These are phyloP conservation scores for Euptelea pleiosperma DNA, from an alignment of 164 flowering plant genomes.

Conservation along the genomic window DNA sequence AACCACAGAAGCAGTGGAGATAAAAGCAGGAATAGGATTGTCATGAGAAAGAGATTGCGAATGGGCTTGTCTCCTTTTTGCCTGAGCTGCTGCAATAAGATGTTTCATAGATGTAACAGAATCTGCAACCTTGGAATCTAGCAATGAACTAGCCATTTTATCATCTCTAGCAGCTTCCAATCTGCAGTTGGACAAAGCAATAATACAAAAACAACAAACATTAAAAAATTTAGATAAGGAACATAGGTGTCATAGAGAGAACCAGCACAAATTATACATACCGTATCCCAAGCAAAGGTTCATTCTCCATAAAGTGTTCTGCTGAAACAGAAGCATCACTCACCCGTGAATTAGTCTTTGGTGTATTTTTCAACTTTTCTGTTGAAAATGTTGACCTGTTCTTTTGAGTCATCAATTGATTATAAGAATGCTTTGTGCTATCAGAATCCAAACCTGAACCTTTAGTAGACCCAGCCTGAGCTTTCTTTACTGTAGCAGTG, in stretches of 20 bases:
- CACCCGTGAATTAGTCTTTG: constrained; percentile 27
- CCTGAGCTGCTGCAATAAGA: constrained; percentile 97
- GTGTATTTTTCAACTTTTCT: constrained; percentile 46
- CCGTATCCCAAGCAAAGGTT: constrained; percentile 34
- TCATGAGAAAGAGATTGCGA: constrained; percentile 38
- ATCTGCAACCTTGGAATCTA: constrained; percentile 44
- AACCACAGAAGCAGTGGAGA: constrained; percentile 26
- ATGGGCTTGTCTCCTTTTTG: constrained; percentile 71
- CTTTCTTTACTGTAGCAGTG: constrained; percentile 31
- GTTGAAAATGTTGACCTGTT: constrained; percentile 34
- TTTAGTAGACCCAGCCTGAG: constrained; percentile 31
- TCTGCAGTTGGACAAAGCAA: constrained; percentile 27
- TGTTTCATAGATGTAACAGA: constrained; percentile 68
- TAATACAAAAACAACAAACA: background rate
- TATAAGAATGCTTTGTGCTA: constrained; percentile 30
- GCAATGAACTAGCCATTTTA: constrained; percentile 24
- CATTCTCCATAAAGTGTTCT: constrained; percentile 26
- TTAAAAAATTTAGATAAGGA: background rate
- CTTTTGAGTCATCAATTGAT: constrained; percentile 35
- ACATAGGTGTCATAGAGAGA: background rate
- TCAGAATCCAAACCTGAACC: constrained; percentile 30
- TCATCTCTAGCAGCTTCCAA: constrained; percentile 38
- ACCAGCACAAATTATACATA: constrained; percentile 15
- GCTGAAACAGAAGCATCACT: constrained; percentile 19
- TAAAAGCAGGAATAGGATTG: constrained; percentile 22